These are phyloP conservation scores for Casaregolazyma suthepensis DNA, from an alignment of 1,139 yeast species.

Conservation along the genomic window DNA sequence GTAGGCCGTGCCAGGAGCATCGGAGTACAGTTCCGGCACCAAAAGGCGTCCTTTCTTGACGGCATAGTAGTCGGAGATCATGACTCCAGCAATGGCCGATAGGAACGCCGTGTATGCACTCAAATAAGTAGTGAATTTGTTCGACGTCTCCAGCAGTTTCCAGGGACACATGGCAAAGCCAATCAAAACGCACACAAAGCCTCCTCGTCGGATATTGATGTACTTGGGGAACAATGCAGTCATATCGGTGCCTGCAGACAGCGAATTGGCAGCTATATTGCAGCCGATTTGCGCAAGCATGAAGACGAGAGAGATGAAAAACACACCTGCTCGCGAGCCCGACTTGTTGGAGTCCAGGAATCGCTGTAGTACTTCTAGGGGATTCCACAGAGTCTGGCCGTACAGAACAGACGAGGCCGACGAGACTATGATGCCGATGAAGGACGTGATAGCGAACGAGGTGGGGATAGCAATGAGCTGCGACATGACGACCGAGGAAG, in stretches of 20 bases:
- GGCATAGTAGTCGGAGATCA: slow-evolving; percentile 68
- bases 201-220: slow-evolving; percentile 77
- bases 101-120: slow-evolving; percentile 84
- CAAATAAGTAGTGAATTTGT: slow-evolving; percentile 74
- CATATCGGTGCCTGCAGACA: slow-evolving; percentile 88
- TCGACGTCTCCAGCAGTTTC: slow-evolving; percentile 70
- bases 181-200: slow-evolving; percentile 69
- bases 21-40: slow-evolving; percentile 57
- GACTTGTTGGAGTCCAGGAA: slow-evolving; percentile 56
- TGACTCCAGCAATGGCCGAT: slow-evolving; percentile 81
- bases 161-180: slow-evolving; percentile 84
- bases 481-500: slow-evolving; percentile 44
- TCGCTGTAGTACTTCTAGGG: slow-evolving; percentile 65
- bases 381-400: slow-evolving; percentile 76
- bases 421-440: slow-evolving; percentile 82
- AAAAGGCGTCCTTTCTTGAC: slow-evolving; percentile 63
- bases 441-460: slow-evolving; percentile 71
- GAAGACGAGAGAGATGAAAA: slow-evolving; percentile 69
- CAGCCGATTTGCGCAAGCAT: slow-evolving; percentile 86
- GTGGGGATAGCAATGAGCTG: slow-evolving; percentile 65
- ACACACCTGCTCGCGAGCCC: slow-evolving; percentile 84
- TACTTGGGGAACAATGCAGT: slow-evolving; percentile 76
- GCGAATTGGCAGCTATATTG: slow-evolving; percentile 84
- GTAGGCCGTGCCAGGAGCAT: slow-evolving; percentile 45
- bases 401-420: slow-evolving; percentile 70